Evolutionary conservation across 805 yeast genomes (phyloP).

Genomic region (Metschnikowia hibisci): DNA sequence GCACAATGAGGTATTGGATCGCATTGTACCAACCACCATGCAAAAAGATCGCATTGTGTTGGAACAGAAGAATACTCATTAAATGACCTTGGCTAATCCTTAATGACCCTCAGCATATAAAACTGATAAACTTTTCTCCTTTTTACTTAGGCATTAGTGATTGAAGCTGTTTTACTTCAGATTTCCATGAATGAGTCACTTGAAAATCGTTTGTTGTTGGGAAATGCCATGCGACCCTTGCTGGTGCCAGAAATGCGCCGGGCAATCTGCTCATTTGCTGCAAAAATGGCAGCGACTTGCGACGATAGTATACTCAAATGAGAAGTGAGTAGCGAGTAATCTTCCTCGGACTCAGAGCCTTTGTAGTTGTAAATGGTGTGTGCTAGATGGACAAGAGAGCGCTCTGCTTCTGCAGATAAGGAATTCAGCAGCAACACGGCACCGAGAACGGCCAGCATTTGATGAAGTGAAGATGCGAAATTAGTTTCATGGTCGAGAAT

Average conservation of each 20-base stretch:
- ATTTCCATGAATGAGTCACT: background rate
- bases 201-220: no score
- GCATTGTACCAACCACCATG: slow-evolving; percentile 15
- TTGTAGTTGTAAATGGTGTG: slow-evolving; percentile 19
- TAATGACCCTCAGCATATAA: no score
- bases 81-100: background rate
- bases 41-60: slow-evolving; percentile 11
- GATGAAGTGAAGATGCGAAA: slow-evolving; percentile 17
- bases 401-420: slow-evolving; percentile 8
- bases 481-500: slow-evolving; percentile 10
- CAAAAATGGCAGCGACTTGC: slow-evolving; percentile 21
- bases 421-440: slow-evolving; percentile 17
- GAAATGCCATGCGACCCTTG: slow-evolving; percentile 1
- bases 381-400: slow-evolving; percentile 26
- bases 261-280: slow-evolving; percentile 11
- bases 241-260: slow-evolving; percentile 8
- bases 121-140: no score
- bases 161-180: background rate
- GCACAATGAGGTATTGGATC: slow-evolving; percentile 13
- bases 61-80: background rate
- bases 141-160: no score
- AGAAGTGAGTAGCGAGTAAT: slow-evolving; percentile 20
- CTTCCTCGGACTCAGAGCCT: slow-evolving; percentile 7
- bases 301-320: slow-evolving; percentile 30
- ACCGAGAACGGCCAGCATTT: slow-evolving; percentile 22